These are phyloP conservation scores for Pseudocercospora musae DNA, from an alignment of 2,329 filamentous ascomycete genomes.

Conservation along the genomic window DNA sequence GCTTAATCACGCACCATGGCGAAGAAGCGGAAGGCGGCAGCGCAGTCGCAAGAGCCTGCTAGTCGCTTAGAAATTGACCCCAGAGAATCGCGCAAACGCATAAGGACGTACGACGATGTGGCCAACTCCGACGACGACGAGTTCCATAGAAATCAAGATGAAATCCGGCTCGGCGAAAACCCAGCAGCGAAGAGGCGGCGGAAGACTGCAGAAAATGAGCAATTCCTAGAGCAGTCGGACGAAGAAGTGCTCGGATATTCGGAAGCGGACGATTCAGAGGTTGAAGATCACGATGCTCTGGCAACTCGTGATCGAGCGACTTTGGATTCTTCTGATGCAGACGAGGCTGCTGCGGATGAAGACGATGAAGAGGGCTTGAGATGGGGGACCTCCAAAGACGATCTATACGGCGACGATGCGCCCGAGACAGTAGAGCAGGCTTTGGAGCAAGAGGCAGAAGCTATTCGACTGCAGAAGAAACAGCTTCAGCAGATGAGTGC, in stretches of 20 bases:
- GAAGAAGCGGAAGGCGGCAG: constrained; percentile 35
- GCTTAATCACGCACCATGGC: constrained; percentile 44
- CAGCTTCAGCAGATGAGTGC: constrained; percentile 85
- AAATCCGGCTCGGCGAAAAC: constrained; percentile 78
- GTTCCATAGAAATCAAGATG: constrained; percentile 82
- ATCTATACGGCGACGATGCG: constrained; percentile 87
- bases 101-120: constrained; percentile 72
- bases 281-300: constrained; percentile 50
- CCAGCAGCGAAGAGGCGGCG: constrained; percentile 74
- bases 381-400: constrained; percentile 39
- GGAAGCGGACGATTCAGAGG: constrained; percentile 43
- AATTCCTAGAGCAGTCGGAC: constrained; percentile 57
- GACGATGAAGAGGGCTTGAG: constrained; percentile 37
- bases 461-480: constrained; percentile 83
- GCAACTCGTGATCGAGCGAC: constrained; percentile 57
- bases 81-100: constrained; percentile 51
- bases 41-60: constrained; percentile 6
- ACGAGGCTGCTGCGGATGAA: constrained; percentile 47
- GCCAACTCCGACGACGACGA: constrained; percentile 85
- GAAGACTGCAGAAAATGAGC: constrained; percentile 66
- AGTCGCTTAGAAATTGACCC: constrained; percentile 16
- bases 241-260: constrained; percentile 60
- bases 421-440: constrained; percentile 71
- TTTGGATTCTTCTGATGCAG: constrained; percentile 81
- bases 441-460: constrained; percentile 87